A percentile compares a stretch with the other conserved stretches of the same genome.
phyloP scores from a whole-genome alignment of 2,329 filamentous ascomycete genomes.

The Scleromitrula shiraiana region DNA sequence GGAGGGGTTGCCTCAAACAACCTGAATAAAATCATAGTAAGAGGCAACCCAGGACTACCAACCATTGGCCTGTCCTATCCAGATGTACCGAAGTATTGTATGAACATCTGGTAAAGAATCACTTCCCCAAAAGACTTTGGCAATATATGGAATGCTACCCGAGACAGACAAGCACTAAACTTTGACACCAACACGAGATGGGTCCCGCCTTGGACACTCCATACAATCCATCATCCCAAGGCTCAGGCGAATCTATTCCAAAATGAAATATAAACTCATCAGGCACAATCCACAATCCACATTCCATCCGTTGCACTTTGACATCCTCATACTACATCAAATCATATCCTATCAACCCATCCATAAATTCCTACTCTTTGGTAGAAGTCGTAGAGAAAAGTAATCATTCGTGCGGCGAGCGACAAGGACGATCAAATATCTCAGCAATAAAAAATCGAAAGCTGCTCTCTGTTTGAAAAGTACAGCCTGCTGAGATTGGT shows the following conservation, averaged over 20 bases:
- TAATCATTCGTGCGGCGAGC: background rate
- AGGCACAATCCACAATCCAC: slow-evolving; percentile 18
- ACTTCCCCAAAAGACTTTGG: slow-evolving; percentile 9
- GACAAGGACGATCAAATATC: slow-evolving; percentile 17
- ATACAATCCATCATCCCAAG: slow-evolving; percentile 13
- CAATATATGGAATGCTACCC: slow-evolving; percentile 19
- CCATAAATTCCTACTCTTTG: background rate
- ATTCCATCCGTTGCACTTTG: slow-evolving; percentile 19
- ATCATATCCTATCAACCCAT: slow-evolving; percentile 11
- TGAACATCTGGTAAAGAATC: slow-evolving; percentile 15
- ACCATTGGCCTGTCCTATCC: slow-evolving; percentile 24
- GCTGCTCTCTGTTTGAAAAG: slow-evolving; percentile 67
- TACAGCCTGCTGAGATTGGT: slow-evolving; percentile 85
- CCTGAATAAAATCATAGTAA: slow-evolving; percentile 9
- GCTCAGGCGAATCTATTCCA: background rate
- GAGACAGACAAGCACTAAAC: slow-evolving; percentile 71
- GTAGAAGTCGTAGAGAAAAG: background rate
- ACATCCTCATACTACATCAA: background rate
- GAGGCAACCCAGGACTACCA: slow-evolving; percentile 29
- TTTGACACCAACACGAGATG: slow-evolving; percentile 93
- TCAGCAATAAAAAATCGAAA: slow-evolving; percentile 27
- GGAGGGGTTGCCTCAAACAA: slow-evolving; percentile 26
- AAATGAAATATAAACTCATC: background rate
- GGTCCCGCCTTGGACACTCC: slow-evolving; percentile 50
- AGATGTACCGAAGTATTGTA: background rate